These are phyloP conservation scores for Phialophora tarda DNA, from an alignment of 2,329 filamentous ascomycete species.

Conservation along the genomic window DNA sequence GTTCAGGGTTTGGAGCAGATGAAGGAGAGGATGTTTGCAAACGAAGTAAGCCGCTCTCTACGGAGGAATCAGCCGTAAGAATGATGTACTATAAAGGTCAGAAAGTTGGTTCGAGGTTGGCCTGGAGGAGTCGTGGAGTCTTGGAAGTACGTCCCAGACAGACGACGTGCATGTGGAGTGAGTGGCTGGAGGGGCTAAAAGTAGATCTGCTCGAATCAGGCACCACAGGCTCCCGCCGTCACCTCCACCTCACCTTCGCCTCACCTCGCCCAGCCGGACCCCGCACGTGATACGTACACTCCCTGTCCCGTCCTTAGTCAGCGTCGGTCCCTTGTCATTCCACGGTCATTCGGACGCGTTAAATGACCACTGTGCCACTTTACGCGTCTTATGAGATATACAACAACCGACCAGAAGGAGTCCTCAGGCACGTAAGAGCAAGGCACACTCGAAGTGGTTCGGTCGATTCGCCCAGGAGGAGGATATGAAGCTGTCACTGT, in stretches of 20 bases:
- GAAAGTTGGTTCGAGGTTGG: background rate
- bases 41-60: background rate
- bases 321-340: background rate
- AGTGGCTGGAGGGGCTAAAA: background rate
- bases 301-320: background rate
- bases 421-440: background rate
- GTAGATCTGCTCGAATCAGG: background rate
- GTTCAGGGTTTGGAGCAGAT: background rate
- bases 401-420: background rate
- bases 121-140: background rate
- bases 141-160: background rate
- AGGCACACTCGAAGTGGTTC: no score
- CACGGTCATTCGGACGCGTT: constrained; percentile 11
- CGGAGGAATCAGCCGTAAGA: background rate
- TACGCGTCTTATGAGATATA: constrained; percentile 25
- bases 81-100: background rate
- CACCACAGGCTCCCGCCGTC: background rate
- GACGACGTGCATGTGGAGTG: constrained; percentile 1
- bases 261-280: background rate
- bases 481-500: background rate
- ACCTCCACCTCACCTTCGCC: background rate
- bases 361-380: constrained; percentile 37
- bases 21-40: background rate
- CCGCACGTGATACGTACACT: background rate
- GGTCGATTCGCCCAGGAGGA: no score